phyloP scores from a whole-genome alignment of 495 filamentous ascomycete genomes.

The Talaromyces borbonicus region DNA sequence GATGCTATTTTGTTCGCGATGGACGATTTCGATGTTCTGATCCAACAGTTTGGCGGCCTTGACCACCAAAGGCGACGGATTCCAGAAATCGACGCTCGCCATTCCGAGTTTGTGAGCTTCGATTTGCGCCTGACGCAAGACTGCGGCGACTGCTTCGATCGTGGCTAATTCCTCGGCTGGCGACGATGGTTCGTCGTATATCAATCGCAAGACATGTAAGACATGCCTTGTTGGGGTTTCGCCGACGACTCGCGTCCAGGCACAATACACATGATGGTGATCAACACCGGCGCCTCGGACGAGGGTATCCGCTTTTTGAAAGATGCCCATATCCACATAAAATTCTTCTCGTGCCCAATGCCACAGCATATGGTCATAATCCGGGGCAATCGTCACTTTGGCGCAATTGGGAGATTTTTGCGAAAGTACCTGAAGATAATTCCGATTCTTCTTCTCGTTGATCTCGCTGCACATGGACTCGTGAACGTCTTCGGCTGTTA shows the following conservation, averaged over 20 bases:
- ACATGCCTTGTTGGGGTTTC: conserved; percentile 48
- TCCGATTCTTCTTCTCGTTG: conserved; percentile 22
- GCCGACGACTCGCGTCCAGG: conserved; percentile 72
- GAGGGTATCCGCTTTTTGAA: conserved; percentile 30
- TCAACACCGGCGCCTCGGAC: conserved; percentile 61
- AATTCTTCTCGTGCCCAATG: conserved; percentile 84
- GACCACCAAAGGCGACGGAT: conserved; percentile 45
- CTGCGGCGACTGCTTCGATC: conserved; percentile 36
- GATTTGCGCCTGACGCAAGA: conserved; percentile 43
- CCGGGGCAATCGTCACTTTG: conserved; percentile 60
- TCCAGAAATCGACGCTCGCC: conserved; percentile 54
- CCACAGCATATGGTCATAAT: conserved; percentile 67
- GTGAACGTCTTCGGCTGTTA: conserved; percentile 23
- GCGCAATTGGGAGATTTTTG: conserved; percentile 19
- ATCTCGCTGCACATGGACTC: conserved; percentile 25
- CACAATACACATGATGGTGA: conserved; percentile 54
- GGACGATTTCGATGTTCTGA: conserved; percentile 36
- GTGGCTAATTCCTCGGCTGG: conserved; percentile 27
- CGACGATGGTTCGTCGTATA: conserved; percentile 48
- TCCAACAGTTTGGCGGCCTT: conserved; percentile 50
- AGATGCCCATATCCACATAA: conserved; percentile 45
- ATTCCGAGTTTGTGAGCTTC: conserved; percentile 51
- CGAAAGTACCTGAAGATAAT: conserved; percentile 23
- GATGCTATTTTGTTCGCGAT: conserved; percentile 56
- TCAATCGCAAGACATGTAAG: conserved; percentile 68